phyloP scores from a whole-genome alignment of 352 stramenopile genomes.

The Pythium brachiatum region DNA sequence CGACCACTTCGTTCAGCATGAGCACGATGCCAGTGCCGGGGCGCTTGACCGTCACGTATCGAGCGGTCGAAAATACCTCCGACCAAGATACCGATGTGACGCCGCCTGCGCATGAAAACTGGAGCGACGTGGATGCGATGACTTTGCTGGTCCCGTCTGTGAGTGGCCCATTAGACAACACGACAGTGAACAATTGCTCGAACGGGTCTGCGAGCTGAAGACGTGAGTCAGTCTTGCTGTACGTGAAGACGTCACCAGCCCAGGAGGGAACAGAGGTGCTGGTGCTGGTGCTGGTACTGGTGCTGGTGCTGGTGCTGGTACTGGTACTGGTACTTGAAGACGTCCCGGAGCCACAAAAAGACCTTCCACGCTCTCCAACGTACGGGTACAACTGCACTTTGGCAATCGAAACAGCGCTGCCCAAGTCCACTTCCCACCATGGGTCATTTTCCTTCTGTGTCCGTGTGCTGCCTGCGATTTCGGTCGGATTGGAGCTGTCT shows the following conservation, averaged over 20 bases:
- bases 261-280: conserved; percentile 24
- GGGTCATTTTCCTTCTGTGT: conserved; percentile 37
- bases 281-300: conserved; percentile 6
- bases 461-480: conserved; percentile 47
- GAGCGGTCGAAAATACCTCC: conserved; percentile 36
- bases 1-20: conserved; percentile 73
- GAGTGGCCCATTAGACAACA: conserved; percentile 32
- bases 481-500: not conserved
- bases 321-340: too few species aligned
- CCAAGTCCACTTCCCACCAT: conserved; percentile 78
- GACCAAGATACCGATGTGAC: conserved; percentile 35
- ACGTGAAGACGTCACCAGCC: conserved; percentile 43
- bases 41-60: conserved; percentile 52
- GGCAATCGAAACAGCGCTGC: conserved; percentile 37
- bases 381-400: conserved; percentile 52
- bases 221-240: conserved; percentile 34
- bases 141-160: conserved; percentile 11
- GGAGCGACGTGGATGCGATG: conserved; percentile 27
- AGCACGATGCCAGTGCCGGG: conserved; percentile 28
- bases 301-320: not conserved
- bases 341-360: conserved; percentile 31
- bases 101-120: conserved; percentile 51
- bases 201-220: conserved; percentile 52
- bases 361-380: conserved; percentile 34
- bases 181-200: conserved; percentile 46